A percentile compares a stretch with the other conserved stretches of the same genome.
Evolutionary conservation across 78 protist genomes (phyloP).

Genomic region (Monosiga brevicollis): DNA sequence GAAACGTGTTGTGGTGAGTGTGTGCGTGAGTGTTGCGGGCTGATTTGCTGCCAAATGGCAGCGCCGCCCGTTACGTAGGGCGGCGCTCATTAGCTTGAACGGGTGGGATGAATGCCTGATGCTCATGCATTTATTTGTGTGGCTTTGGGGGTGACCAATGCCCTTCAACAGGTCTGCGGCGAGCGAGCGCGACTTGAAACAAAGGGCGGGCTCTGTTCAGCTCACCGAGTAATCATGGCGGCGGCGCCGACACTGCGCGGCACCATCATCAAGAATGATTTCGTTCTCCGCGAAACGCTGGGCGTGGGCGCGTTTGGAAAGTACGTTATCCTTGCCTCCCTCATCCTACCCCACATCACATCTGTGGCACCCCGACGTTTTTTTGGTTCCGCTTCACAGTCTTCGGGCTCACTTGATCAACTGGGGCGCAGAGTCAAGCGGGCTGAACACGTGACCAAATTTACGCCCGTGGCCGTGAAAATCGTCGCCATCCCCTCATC

Average conservation of each 20-base stretch:
- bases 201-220: no score
- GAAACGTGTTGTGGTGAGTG: no score
- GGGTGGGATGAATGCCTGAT: no score
- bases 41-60: no score
- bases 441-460: background rate
- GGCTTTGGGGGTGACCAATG: background rate
- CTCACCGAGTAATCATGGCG: no score
- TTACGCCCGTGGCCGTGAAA: background rate
- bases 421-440: background rate
- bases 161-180: no score
- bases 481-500: background rate
- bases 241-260: background rate
- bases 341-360: background rate
- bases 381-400: background rate
- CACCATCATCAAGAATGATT: background rate
- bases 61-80: no score
- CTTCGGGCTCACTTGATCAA: background rate
- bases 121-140: no score
- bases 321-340: background rate
- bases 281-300: background rate
- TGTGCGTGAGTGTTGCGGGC: no score
- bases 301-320: background rate
- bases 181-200: no score
- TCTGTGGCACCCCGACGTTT: background rate
- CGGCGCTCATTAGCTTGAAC: no score